A percentile compares a stretch with the other conserved stretches of the same genome.
Evolutionary conservation across 208 protist genomes (phyloP).

Genomic region (Zelonia costaricensis): DNA sequence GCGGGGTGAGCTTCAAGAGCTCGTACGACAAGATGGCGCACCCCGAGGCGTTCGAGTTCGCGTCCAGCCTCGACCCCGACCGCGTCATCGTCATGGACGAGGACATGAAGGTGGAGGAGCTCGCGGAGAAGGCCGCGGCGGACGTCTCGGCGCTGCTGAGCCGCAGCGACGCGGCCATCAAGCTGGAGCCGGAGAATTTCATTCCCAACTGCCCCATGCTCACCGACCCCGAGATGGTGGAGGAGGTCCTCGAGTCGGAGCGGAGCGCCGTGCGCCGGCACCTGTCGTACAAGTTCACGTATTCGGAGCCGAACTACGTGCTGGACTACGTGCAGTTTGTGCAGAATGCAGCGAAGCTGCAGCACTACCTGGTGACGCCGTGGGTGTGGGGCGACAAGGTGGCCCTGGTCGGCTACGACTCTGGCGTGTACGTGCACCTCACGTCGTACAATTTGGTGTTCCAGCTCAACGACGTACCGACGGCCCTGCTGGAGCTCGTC

Average conservation of each 20-base stretch:
- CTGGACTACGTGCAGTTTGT: conserved; percentile 84
- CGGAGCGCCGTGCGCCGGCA: conserved; percentile 29
- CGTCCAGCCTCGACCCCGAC: conserved; percentile 32
- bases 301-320: conserved; percentile 80
- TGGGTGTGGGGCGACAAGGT: conserved; percentile 85
- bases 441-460: conserved; percentile 81
- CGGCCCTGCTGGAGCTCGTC: conserved; percentile 28
- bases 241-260: conserved; percentile 60
- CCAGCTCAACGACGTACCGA: conserved; percentile 28
- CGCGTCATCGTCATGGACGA: conserved; percentile 56
- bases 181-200: conserved; percentile 56
- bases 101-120: conserved; percentile 31
- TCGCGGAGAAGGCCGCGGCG: conserved; percentile 35
- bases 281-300: conserved; percentile 60
- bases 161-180: conserved; percentile 28
- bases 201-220: conserved; percentile 64
- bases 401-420: conserved; percentile 68
- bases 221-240: conserved; percentile 44
- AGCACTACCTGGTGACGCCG: conserved; percentile 69
- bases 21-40: conserved; percentile 45
- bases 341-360: conserved; percentile 55
- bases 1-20: conserved; percentile 49
- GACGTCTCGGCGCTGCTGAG: conserved; percentile 37
- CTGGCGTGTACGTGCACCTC: conserved; percentile 71
- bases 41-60: conserved; percentile 86